Conservation (phyloP, 495 filamentous ascomycete species). For the Margaritispora aquatica region DNA sequence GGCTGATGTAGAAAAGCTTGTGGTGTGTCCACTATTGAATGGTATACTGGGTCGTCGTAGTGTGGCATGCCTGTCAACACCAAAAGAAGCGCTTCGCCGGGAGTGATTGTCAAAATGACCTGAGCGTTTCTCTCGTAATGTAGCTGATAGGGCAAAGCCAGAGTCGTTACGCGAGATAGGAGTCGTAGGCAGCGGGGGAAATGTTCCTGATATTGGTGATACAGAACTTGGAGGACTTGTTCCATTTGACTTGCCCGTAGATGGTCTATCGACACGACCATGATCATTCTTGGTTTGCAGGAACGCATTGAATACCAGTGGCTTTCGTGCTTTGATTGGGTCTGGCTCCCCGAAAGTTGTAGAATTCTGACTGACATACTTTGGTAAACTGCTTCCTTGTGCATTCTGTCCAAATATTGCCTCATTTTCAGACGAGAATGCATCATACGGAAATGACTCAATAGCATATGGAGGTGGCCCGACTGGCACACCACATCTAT, state of each 20-base stretch:
- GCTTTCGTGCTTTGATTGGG: conserved; percentile 33
- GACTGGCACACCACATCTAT: conserved; percentile 74
- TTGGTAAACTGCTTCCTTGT: conserved; percentile 64
- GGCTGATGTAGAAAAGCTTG: conserved; percentile 79
- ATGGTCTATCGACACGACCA: conserved; percentile 63
- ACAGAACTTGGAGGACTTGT: conserved; percentile 77
- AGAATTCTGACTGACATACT: conserved; percentile 83
- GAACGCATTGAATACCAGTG: conserved; percentile 85
- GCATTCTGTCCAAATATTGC: conserved; percentile 68
- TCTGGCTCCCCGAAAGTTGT: conserved; percentile 72
- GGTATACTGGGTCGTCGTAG: conserved; percentile 77
- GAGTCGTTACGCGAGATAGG: conserved; percentile 85
- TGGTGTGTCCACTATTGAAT: conserved; percentile 69
- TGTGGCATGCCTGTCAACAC: conserved; percentile 61
- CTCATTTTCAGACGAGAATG: conserved; percentile 80
- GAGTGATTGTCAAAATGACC: conserved; percentile 85
- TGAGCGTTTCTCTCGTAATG: conserved; percentile 86
- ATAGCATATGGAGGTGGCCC: conserved; percentile 92
- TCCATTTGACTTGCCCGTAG: conserved; percentile 71
- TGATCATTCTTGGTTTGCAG: conserved; percentile 65
- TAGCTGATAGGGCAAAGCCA: conserved; percentile 77
- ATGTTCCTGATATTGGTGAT: conserved; percentile 76
- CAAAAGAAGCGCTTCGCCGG: conserved; percentile 86
- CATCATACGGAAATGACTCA: conserved; percentile 84
- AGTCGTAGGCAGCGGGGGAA: conserved; percentile 67